These are phyloP conservation scores for Fistulifera solaris DNA, from an alignment of 108 stramenopile species.

Conservation along the genomic window DNA sequence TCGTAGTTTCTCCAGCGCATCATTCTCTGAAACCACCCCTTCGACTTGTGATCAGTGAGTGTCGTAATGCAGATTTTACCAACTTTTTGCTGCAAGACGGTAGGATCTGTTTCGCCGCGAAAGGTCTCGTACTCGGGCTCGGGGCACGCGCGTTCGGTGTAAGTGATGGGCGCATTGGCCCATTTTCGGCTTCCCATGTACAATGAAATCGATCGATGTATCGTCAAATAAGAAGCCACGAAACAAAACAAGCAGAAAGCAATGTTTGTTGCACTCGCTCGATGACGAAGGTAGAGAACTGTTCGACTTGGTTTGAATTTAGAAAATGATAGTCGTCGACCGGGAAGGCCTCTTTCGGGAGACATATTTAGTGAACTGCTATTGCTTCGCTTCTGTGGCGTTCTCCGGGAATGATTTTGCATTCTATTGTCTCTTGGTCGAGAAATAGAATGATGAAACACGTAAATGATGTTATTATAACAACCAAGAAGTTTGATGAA, in stretches of 20 bases:
- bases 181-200: conserved; percentile 9
- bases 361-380: too few relatives aligned
- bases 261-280: conserved; percentile 6
- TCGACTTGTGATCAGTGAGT: conserved; percentile 17
- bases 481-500: too few relatives aligned
- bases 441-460: too few relatives aligned
- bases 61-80: conserved; percentile 23
- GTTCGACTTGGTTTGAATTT: conserved; percentile 8
- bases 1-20: conserved; percentile 23
- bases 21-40: conserved; percentile 6
- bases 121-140: conserved; percentile 12
- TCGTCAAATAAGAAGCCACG: not conserved
- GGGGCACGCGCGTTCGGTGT: conserved; percentile 11
- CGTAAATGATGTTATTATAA: too few relatives aligned
- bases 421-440: too few relatives aligned
- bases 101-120: not conserved
- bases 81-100: not conserved
- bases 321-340: too few relatives aligned
- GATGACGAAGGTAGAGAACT: conserved; percentile 8
- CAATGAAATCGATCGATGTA: conserved; percentile 6
- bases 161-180: conserved; percentile 16
- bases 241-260: not conserved
- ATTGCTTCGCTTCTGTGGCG: too few relatives aligned
- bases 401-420: too few relatives aligned
- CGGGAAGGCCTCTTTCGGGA: too few relatives aligned